Percentiles rank a stretch among this genome's conserved stretches.
Evolutionary conservation across 208 protist genomes (phyloP).

Genomic region (Herpetomonas tarakana): DNA sequence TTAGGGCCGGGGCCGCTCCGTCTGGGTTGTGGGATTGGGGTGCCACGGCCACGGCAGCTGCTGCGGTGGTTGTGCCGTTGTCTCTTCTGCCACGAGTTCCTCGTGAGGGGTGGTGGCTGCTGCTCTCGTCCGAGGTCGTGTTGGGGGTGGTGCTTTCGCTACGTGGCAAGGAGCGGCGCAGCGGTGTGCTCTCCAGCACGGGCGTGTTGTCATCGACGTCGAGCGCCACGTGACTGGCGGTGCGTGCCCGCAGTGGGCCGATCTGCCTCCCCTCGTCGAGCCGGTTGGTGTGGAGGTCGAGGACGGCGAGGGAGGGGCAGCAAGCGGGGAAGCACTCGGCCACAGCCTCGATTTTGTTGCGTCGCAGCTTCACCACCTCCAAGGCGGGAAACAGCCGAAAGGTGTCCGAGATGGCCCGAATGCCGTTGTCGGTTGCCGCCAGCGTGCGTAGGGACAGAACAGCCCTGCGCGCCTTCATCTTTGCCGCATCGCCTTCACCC

Average conservation of each 20-base stretch:
- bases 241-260: background rate
- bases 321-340: background rate
- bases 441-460: constrained; percentile 34
- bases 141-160: no score
- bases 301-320: background rate
- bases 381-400: constrained; percentile 31
- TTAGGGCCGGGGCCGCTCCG: no score
- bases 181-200: background rate
- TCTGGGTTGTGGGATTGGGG: no score
- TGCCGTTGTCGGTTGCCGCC: constrained; percentile 38
- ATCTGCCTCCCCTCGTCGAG: background rate
- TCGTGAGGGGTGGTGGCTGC: no score
- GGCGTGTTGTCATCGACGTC: background rate
- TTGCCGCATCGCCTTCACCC: constrained; percentile 17
- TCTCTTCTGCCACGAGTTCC: no score
- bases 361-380: constrained; percentile 31
- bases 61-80: no score
- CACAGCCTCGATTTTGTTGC: constrained; percentile 9
- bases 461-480: constrained; percentile 6
- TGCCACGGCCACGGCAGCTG: no score
- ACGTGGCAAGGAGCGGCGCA: background rate
- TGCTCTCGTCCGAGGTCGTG: no score
- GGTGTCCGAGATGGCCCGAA: constrained; percentile 19
- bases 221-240: background rate
- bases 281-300: background rate